These are phyloP conservation scores for Nigrospora sphaerica DNA, from an alignment of 2,329 filamentous ascomycete genomes.

Conservation along the genomic window DNA sequence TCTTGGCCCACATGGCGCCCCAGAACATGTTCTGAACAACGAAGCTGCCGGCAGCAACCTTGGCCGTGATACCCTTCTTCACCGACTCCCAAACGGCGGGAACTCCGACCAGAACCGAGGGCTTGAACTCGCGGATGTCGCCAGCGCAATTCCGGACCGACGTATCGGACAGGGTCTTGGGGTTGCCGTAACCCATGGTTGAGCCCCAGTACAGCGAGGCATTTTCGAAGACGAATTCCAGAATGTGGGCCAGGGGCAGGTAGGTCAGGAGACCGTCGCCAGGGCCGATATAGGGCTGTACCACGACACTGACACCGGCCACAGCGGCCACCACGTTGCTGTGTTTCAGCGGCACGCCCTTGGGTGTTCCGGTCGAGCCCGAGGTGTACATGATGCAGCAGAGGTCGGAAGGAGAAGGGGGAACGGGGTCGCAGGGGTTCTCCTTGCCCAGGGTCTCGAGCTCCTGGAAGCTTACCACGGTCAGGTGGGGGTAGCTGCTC, in stretches of 20 bases:
- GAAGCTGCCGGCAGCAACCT: conserved; percentile 62
- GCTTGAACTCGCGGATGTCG: conserved; percentile 80
- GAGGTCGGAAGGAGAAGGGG: conserved; percentile 65
- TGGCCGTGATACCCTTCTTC: conserved; percentile 79
- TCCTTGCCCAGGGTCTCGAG: conserved; percentile 48
- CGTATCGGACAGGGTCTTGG: conserved; percentile 73
- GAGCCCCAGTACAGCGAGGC: conserved; percentile 77
- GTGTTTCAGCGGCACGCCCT: conserved; percentile 74
- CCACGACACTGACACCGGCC: conserved; percentile 69
- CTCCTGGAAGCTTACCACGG: conserved; percentile 43
- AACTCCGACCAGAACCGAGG: conserved; percentile 77
- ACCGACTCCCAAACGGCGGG: conserved; percentile 87
- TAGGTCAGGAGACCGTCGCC: conserved; percentile 77
- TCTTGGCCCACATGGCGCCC: conserved; percentile 48
- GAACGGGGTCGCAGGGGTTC: conserved; percentile 60
- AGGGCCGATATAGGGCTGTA: conserved; percentile 69
- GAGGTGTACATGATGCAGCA: conserved; percentile 72
- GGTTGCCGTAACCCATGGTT: conserved; percentile 84
- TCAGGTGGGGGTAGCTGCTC: conserved; percentile 38
- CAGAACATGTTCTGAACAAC: conserved; percentile 71
- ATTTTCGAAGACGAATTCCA: conserved; percentile 89
- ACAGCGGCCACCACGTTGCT: conserved; percentile 68
- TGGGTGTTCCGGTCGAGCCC: conserved; percentile 74
- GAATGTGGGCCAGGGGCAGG: conserved; percentile 79
- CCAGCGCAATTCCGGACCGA: conserved; percentile 82